Evolutionary conservation across 2,329 filamentous ascomycete species (phyloP).

Genomic region (Dactylella cylindrospora): DNA sequence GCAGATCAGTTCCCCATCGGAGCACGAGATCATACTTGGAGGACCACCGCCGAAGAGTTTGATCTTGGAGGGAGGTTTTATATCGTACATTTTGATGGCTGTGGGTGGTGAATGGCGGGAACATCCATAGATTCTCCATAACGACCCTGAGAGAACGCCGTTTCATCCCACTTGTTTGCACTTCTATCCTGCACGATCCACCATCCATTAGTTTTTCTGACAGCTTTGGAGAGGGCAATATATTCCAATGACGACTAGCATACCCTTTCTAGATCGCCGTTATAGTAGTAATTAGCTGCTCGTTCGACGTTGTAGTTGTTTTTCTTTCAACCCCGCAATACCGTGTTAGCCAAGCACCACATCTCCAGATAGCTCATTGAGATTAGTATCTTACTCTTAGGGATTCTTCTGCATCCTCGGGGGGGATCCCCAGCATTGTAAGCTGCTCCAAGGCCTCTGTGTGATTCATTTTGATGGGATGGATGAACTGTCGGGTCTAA

Average conservation of each 20-base stretch:
- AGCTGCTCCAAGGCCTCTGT: slow-evolving; percentile 42
- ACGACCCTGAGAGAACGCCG: slow-evolving; percentile 6
- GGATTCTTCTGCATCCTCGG: slow-evolving; percentile 47
- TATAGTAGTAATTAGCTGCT: slow-evolving; percentile 48
- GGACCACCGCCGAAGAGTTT: too few species aligned
- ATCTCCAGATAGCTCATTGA: neutral
- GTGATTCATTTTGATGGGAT: too few species aligned
- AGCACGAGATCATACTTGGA: too few species aligned
- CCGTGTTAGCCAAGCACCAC: slow-evolving; percentile 19
- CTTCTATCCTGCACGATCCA: slow-evolving; percentile 12
- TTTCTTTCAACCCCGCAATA: slow-evolving; percentile 39
- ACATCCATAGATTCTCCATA: too few species aligned
- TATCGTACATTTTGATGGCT: slow-evolving; percentile 23
- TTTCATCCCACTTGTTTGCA: slow-evolving; percentile 23
- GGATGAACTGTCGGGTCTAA: too few species aligned
- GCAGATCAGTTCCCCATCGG: slow-evolving; percentile 27
- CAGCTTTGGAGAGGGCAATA: neutral
- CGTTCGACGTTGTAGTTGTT: slow-evolving; percentile 45
- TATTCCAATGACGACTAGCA: neutral
- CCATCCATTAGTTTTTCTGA: slow-evolving; percentile 1
- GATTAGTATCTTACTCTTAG: slow-evolving; percentile 44
- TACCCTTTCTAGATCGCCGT: slow-evolving; percentile 46
- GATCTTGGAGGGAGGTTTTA: neutral
- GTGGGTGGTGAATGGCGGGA: slow-evolving; percentile 10
- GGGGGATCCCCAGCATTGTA: slow-evolving; percentile 40